Base-by-base conservation (phyloP, 331 rosid species). In the Quercus lobata region DNA sequence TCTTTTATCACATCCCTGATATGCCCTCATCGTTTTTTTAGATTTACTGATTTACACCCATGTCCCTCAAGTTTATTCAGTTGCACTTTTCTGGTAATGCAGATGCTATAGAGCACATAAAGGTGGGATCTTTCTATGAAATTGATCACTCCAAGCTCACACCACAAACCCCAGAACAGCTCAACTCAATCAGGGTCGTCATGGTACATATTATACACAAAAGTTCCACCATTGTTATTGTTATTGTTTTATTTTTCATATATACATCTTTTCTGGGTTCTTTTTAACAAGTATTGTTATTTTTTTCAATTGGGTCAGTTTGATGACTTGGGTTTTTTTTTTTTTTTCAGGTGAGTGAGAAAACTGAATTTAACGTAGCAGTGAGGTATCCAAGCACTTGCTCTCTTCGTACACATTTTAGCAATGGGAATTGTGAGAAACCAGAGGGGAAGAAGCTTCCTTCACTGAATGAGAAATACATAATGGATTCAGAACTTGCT, bases 361-460 rank as follows among this genome's bases (percentile, higher is more conserved):
- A 80, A 80, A 53, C 79, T 24, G 74, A 76, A 75, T 35, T 75
- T 65, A 82, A 81, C 19, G 88, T 91, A 21, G 84, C 92, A 0
- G 52, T 91, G 79, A 87, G 97, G 84, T 92, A 89, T 74, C 97
- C 98, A 8, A 91, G 93, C 86, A 60, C 87, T 12, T 78, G 79
- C 30, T 89, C 98, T 62, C 97, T 92, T 17, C 85, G 90, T 5
- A 72, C 84, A 46, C 90, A 87, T 70, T 82, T 92, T 80, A 77
- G 78, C 46, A 79, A 87, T 46, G 70, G 65, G 22, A 82, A 54
- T 83, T 62, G 44, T 16, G 81, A 58, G 56, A 86, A 85, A 32
- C 78, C 79, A 24, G 80, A 71, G 2, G 88, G 69, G 21, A 87
- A 86, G 82, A 85, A 77, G 84, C 80, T 86, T 52, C 98, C 97